phyloP scores from a whole-genome alignment of 2,329 filamentous ascomycete species.

The Pseudogymnoascus sp. region DNA sequence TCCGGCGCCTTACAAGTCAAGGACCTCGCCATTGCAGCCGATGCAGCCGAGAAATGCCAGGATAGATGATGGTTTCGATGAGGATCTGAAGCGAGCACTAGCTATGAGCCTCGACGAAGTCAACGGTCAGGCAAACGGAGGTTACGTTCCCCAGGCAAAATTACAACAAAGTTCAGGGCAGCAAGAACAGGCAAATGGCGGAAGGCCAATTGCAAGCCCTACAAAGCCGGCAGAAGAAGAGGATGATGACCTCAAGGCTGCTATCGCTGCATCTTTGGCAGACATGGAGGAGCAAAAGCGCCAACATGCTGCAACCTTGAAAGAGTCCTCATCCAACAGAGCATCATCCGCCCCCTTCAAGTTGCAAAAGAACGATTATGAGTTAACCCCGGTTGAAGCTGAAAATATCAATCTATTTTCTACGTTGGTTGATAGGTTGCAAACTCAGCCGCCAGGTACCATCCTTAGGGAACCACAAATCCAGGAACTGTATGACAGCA shows the following conservation, averaged over 20 bases:
- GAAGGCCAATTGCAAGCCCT: slow-evolving; percentile 33
- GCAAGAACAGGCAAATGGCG: slow-evolving; percentile 22
- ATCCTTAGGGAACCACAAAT: slow-evolving; percentile 97
- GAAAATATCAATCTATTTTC: slow-evolving; percentile 97
- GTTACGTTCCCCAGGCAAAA: slow-evolving; percentile 64
- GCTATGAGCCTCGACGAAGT: slow-evolving; percentile 97
- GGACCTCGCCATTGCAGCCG: slow-evolving; percentile 37
- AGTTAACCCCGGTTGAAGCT: slow-evolving; percentile 85
- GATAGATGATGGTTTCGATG: slow-evolving; percentile 86
- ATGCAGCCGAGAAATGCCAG: slow-evolving; percentile 91
- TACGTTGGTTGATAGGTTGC: slow-evolving; percentile 86
- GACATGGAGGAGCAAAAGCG: slow-evolving; percentile 99
- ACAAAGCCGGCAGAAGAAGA: slow-evolving; percentile 66
- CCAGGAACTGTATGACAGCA: slow-evolving; percentile 95
- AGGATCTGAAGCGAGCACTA: slow-evolving; percentile 85
- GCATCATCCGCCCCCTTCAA: slow-evolving; percentile 47
- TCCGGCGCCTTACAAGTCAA: slow-evolving; percentile 52
- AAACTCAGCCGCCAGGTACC: slow-evolving; percentile 91
- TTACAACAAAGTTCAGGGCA: slow-evolving; percentile 34
- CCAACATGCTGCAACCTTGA: slow-evolving; percentile 75
- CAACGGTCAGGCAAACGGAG: slow-evolving; percentile 55
- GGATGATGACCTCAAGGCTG: slow-evolving; percentile 86
- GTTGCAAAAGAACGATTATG: slow-evolving; percentile 84
- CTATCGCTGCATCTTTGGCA: slow-evolving; percentile 86
- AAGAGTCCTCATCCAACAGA: slow-evolving; percentile 53